Conservation (phyloP, 768 basidiomycete genomes). For the Suillus variegatus region DNA sequence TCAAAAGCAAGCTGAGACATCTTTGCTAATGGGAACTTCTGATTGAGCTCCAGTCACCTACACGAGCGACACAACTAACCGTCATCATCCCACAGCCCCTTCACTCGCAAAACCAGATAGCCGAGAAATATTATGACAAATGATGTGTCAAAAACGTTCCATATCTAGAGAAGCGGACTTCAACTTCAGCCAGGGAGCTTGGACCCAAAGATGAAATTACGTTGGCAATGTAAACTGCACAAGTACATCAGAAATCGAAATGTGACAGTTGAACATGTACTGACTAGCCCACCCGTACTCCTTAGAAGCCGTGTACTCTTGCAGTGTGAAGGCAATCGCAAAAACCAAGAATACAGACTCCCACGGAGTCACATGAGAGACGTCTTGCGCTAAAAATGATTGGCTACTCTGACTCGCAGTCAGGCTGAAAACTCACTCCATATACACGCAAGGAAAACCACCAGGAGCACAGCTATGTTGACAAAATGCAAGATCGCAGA, state of each 20-base stretch:
- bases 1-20: conserved; percentile 73
- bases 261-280: conserved; percentile 31
- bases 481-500: conserved; percentile 76
- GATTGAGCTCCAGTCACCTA: conserved; percentile 1
- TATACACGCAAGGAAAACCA: conserved; percentile 74
- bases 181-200: conserved; percentile 2
- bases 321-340: conserved; percentile 74
- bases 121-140: conserved; percentile 70
- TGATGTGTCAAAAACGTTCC: conserved; percentile 87
- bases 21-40: conserved; percentile 31
- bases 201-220: conserved; percentile 37
- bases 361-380: conserved; percentile 51
- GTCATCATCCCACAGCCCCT: conserved; percentile 57
- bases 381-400: conserved; percentile 53
- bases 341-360: conserved; percentile 78
- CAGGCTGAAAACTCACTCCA: conserved; percentile 50
- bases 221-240: conserved; percentile 79
- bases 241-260: conserved; percentile 6
- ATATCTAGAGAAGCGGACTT: conserved; percentile 54
- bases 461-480: conserved; percentile 67
- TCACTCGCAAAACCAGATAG: conserved; percentile 65
- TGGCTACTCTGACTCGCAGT: conserved; percentile 1
- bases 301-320: conserved; percentile 85
- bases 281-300: conserved; percentile 88
- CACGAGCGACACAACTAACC: conserved; percentile 36